Conservation (phyloP, 2,329 filamentous ascomycete species). For the Sporothrix brunneoviolacea region DNA sequence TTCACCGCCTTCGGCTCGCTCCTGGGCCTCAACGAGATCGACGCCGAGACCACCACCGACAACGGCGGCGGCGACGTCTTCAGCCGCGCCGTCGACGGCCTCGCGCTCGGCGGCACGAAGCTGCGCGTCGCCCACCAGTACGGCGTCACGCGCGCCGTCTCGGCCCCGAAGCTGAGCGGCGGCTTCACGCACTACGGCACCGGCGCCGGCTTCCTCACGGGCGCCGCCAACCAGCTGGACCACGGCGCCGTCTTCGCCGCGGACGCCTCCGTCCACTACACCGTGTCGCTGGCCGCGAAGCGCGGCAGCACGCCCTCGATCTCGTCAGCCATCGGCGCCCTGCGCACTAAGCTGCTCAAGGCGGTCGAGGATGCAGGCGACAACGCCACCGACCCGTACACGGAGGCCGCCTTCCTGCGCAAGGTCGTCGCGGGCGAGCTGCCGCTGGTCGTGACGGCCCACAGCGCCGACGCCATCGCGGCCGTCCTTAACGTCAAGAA, state of each 20-base stretch:
- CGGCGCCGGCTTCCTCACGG: constrained; percentile 52
- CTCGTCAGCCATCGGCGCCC: constrained; percentile 44
- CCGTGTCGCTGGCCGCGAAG: constrained; percentile 43
- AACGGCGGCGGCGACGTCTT: constrained; percentile 46
- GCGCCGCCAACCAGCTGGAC: constrained; percentile 39
- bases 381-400: constrained; percentile 34
- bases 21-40: constrained; percentile 58
- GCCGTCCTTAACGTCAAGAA: constrained; percentile 52
- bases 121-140: constrained; percentile 45
- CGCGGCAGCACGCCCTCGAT: constrained; percentile 40
- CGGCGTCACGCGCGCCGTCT: constrained; percentile 53
- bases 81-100: constrained; percentile 52
- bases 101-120: constrained; percentile 50
- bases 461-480: constrained; percentile 58
- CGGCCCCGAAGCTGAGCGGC: constrained; percentile 43
- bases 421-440: constrained; percentile 48
- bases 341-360: constrained; percentile 48
- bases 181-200: constrained; percentile 45
- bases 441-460: constrained; percentile 51
- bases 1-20: constrained; percentile 55
- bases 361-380: constrained; percentile 33
- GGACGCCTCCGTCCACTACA: constrained; percentile 51
- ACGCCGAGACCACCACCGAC: constrained; percentile 47
- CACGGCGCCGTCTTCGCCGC: constrained; percentile 45
- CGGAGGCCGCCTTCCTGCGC: constrained; percentile 44